These are phyloP conservation scores for Leccinum subtestaceum DNA, from an alignment of 768 basidiomycete species.

Conservation along the genomic window DNA sequence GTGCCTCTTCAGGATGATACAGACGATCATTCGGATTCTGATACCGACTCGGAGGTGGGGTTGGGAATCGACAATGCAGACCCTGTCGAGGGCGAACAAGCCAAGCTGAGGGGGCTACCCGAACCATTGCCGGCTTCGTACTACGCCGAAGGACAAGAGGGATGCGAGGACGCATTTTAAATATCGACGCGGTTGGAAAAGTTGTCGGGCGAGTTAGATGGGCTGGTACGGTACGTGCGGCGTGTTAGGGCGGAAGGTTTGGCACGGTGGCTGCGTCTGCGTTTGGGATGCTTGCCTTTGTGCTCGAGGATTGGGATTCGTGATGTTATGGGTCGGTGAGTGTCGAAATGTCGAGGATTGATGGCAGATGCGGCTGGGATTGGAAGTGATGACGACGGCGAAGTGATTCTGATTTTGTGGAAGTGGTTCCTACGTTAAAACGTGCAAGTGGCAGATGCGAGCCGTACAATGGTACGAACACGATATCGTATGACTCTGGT, in stretches of 20 bases:
- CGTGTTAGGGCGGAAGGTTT: constrained; percentile 70
- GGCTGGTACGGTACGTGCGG: constrained; percentile 61
- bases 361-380: not conserved
- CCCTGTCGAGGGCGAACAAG: constrained; percentile 8
- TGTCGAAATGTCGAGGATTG: too few species aligned
- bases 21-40: constrained; percentile 35
- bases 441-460: not conserved
- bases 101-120: constrained; percentile 12
- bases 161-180: constrained; percentile 34
- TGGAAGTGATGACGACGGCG: not conserved
- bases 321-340: constrained; percentile 3
- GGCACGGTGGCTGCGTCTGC: constrained; percentile 58
- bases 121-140: constrained; percentile 33
- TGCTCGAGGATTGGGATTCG: constrained; percentile 71
- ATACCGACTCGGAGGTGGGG: constrained; percentile 30
- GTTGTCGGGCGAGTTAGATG: constrained; percentile 68
- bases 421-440: not conserved
- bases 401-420: too few species aligned
- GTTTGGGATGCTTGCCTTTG: constrained; percentile 72
- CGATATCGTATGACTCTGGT: too few species aligned
- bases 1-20: constrained; percentile 30
- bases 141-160: constrained; percentile 18
- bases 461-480: not conserved
- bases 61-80: not conserved
- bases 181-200: constrained; percentile 54